Base-by-base conservation (phyloP, 1,284 basidiomycete species). In the Microstroma glucosiphilum region DNA sequence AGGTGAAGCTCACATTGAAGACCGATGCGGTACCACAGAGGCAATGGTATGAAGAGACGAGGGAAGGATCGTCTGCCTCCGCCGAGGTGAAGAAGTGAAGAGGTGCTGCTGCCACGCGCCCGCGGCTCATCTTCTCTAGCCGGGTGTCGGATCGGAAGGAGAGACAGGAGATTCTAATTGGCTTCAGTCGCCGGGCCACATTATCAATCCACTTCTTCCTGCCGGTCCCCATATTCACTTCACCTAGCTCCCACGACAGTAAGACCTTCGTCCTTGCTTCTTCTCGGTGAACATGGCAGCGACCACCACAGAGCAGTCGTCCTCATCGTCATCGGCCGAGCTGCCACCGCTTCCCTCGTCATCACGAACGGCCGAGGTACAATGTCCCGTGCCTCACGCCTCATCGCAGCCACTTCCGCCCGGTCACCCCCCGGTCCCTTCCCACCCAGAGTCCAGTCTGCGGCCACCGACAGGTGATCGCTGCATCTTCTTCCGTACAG, bases 381-480 rank as follows among this genome's bases (percentile, higher is more conserved):
- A 64, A 58, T 78, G 77, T 48, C 77, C 77, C 6, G 77, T 78
- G 1, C 72, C 76, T 8, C 77, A 78, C 56, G 74, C 71, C 21
- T 66, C 70, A 55, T 62, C 65, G 30, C 75, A 76, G 58, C 75
- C 77, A 1, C 58, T 78, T 13, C 77, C 77, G 7, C 77, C 77
- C 25, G 77, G 77, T n/a, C 77, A 78, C 54, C 77, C 77, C 6
- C 67, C 71, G 13, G 70, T 72, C 13, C 60, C 67, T 13, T 61
- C 65, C 41, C 70, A 66, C 6, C 61, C 63, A 6, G 62, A 73
- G 3, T 76, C 73, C 4, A 68, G 65, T 15, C 62, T 78, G 7
- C 69, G 69, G 46, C 70, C 74, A 2, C 77, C 77, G n/a, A 65
- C 70, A 1, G 76, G 63, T 55, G 63, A 66, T 21, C 65, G 69